A percentile compares a stretch with the other conserved stretches of the same genome.
Conservation (phyloP, 169 alveolate species). For the Plasmodium vivax region DNA sequence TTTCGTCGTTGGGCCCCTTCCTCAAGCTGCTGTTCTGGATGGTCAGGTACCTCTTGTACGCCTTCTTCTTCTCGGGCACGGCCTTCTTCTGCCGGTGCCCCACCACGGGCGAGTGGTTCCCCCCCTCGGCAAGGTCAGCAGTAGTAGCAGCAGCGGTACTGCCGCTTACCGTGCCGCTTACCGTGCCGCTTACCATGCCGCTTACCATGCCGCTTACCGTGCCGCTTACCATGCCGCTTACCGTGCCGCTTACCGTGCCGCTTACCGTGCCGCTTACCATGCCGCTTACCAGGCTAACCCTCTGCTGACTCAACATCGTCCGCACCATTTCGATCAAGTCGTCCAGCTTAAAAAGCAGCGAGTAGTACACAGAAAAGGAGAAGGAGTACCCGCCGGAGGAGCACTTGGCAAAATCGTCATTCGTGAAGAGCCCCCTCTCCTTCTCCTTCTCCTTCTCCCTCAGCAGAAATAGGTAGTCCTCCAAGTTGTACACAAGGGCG, state of each 20-base stretch:
- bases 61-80: neutral
- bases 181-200: neutral
- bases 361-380: conserved; percentile 44
- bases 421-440: neutral
- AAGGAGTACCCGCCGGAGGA: conserved; percentile 1
- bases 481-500: conserved; percentile 45
- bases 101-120: neutral
- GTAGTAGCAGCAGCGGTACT: neutral
- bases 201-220: neutral
- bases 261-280: neutral
- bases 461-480: conserved; percentile 44
- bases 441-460: conserved; percentile 46
- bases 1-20: neutral
- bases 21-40: conserved; percentile 21
- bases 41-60: conserved; percentile 31
- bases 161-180: neutral
- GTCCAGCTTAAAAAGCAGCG: conserved; percentile 27
- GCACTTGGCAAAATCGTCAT: conserved; percentile 40
- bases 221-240: neutral
- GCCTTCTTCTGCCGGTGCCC: neutral
- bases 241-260: neutral
- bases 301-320: neutral
- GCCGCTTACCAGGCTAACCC: neutral
- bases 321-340: conserved; percentile 51
- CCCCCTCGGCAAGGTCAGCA: neutral